Evolutionary conservation across 2,329 filamentous ascomycete species (phyloP), one percentile per base, ranked within the genome.

Genomic region (Mycocentrospora acerina): DNA sequence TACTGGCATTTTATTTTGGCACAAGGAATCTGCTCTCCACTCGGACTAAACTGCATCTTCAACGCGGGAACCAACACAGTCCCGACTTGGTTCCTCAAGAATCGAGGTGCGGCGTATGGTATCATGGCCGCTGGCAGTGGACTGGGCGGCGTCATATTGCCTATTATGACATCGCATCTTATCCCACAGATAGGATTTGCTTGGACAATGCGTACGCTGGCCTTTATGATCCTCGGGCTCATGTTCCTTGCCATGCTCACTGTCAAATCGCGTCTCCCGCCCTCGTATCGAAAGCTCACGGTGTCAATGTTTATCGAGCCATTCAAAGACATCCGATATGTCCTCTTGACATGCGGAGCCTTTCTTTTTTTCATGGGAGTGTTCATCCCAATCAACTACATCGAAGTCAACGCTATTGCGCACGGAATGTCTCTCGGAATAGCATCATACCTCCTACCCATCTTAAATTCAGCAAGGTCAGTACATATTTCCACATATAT

Each of bases 341-440:
- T 68, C 25, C 64, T 74, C 40, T 54, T 68, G 6, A 40, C 65
- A 5, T 58, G 63, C 4, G 81, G 63, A 59, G 82, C 57, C 75
- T 82, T 68, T 76, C 74, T 69, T 14, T 71, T 73, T 43, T 83
- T 84, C 62, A 66, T 84, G 50, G 77, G 75, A 62, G 80, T 86
- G 47, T 79, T 86, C 59, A 55, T 80, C 12, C 78, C 79, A 4
- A 58, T 66, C 38, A 64, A 66, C 46, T 82, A 72, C 53, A 62
- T 77, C 36, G 67, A 73, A 25, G 49, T 71, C 1, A 56, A 76
- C 44, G 78, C 75, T 1, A 53, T 70, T 31, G 47, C 56, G 3
- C 50, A 67, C 31, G 77, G 77, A 26, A 78, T 82, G 69, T 69
- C 68, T 0, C 27, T 46, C 0, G 51, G 61, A 11, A 64, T 82